phyloP scores from a whole-genome alignment of 2,329 filamentous ascomycete species.

The Penicillium sp. region DNA sequence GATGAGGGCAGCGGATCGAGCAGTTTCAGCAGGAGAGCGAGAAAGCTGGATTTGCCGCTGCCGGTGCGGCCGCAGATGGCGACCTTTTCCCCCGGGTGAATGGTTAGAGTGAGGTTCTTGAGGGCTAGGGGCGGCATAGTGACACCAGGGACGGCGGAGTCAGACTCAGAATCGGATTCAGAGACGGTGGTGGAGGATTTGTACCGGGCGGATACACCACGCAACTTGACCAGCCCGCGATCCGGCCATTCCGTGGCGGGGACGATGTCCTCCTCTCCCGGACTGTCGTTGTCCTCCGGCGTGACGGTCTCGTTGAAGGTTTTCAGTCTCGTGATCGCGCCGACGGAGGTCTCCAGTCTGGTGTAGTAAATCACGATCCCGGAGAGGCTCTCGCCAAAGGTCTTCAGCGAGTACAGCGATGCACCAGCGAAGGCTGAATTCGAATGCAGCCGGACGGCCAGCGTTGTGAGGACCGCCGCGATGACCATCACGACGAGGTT shows the following conservation, averaged over 20 bases:
- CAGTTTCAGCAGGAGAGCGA: neutral
- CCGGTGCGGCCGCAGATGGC: conserved; percentile 40
- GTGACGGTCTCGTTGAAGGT: neutral
- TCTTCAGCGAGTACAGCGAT: neutral
- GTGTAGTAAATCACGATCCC: neutral
- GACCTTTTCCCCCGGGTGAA: conserved; percentile 34
- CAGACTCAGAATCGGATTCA: neutral
- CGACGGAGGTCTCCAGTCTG: neutral
- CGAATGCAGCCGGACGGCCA: neutral
- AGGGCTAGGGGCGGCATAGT: conserved; percentile 11
- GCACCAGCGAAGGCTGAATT: neutral
- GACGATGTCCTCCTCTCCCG: neutral
- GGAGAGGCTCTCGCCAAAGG: neutral
- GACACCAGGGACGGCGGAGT: neutral
- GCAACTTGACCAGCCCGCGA: neutral
- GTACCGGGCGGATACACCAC: neutral
- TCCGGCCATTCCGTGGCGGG: neutral
- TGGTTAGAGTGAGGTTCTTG: conserved; percentile 26
- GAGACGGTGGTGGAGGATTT: neutral
- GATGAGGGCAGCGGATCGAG: neutral
- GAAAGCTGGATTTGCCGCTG: conserved; percentile 13
- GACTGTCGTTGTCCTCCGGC: neutral
- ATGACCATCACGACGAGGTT: conserved; percentile 48
- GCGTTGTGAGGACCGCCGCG: conserved; percentile 39
- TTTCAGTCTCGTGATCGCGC: neutral